Evolutionary conservation across 2,329 filamentous ascomycete species (phyloP), one percentile per base, ranked within the genome.

Genomic region (Talaromyces sp.): DNA sequence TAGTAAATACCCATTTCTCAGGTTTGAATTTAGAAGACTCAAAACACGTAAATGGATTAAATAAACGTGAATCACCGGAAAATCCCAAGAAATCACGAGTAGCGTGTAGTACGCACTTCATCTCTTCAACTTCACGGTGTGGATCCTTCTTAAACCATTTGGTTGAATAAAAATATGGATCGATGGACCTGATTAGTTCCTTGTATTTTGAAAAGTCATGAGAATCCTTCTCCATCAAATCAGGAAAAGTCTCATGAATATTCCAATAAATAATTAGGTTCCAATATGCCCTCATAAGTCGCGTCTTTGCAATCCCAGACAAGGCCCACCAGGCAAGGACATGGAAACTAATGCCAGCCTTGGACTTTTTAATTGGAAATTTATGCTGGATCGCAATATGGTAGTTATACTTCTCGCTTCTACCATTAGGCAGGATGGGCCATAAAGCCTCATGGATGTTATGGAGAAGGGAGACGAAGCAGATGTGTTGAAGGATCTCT

Each of bases 401-500:
- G 27, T 29, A 8, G 9, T 29, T 29, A 29, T 29, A 29, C 5
- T 8, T 1, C 27, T 29, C 27, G 7, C 27, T 2, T 56, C 35
- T 56, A 1, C 46, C 27, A 43, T 43, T 26, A 57, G 55, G 27
- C 41, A 50, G 27, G 32, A 56, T 46, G n/a, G 55, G 29, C 55
- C 55, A 57, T 35, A 57, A 32, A 24, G 26, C 27, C 55, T 57
- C 56, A 53, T 58, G 48, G 48, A 53, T 53, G n/a, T 58, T 58
- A 27, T 53, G 53, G 24, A 60, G 46, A 27, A 60, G 43, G 1
- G 53, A 56, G 46, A 60, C 17, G 26, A 60, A 60, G 24, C 24
- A 31, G 32, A 60, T 53, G n/a, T 60, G 21, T 51, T 60, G 54
- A 56, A 60, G 58, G 9, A 14, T 26, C 32, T 56, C 58, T 56